Evolutionary conservation across 208 protist species (phyloP).

Genomic region (Crithidia fasciculata): DNA sequence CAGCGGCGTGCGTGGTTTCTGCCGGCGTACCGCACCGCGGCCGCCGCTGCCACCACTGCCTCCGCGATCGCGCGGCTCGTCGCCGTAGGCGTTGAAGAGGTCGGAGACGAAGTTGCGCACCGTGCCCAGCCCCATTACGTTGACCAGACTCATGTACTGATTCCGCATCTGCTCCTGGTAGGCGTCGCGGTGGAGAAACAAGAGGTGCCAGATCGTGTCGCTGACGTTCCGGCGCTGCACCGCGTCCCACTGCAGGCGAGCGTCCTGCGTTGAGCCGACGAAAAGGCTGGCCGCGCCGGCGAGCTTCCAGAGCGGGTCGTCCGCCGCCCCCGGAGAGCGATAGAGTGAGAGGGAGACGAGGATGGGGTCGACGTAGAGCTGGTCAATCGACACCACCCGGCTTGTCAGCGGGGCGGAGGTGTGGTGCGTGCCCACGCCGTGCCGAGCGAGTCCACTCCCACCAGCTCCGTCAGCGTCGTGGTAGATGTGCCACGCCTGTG

Average conservation of each 20-base stretch:
- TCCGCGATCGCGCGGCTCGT: background rate
- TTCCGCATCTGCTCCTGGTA: constrained; percentile 63
- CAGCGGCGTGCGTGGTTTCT: constrained; percentile 49
- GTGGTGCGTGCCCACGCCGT: background rate
- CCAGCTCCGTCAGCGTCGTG: background rate
- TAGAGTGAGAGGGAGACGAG: constrained; percentile 79
- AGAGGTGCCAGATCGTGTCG: constrained; percentile 76
- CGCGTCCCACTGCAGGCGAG: constrained; percentile 66
- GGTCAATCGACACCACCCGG: constrained; percentile 60
- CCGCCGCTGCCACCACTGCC: background rate
- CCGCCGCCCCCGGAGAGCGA: constrained; percentile 63
- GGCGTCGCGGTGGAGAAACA: constrained; percentile 59
- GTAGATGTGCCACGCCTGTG: background rate
- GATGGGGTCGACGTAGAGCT: constrained; percentile 63
- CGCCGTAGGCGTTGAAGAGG: constrained; percentile 48
- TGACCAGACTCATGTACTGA: constrained; percentile 78
- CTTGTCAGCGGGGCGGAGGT: constrained; percentile 19
- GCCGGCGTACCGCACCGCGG: constrained; percentile 27
- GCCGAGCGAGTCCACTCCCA: background rate
- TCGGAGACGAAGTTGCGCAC: constrained; percentile 82
- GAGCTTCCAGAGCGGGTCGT: constrained; percentile 77
- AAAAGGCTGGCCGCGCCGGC: constrained; percentile 68
- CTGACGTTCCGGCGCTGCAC: constrained; percentile 59
- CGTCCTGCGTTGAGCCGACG: constrained; percentile 73
- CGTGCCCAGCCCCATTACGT: constrained; percentile 68